These are phyloP conservation scores for Pachyrhizus erosus DNA, from an alignment of 306 rosid genomes.

Conservation along the genomic window DNA sequence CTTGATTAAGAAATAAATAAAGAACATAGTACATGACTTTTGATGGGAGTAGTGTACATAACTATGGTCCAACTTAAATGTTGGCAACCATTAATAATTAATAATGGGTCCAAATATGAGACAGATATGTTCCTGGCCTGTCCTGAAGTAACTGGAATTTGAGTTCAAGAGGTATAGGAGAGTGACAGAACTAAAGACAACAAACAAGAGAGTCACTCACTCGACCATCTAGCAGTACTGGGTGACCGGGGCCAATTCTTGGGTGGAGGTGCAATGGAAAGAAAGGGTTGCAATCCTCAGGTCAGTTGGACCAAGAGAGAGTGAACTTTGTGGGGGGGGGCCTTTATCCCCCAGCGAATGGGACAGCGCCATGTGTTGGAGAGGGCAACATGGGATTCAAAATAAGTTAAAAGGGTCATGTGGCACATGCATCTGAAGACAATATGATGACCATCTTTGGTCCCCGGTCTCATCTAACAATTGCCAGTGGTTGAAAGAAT, in stretches of 20 bases:
- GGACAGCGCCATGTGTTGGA: slow-evolving; percentile 59
- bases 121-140: slow-evolving; percentile 9
- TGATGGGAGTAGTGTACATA: slow-evolving; percentile 27
- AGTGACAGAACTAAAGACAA: slow-evolving; percentile 41
- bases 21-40: slow-evolving; percentile 13
- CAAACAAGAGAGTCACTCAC: slow-evolving; percentile 33
- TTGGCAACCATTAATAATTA: slow-evolving; percentile 23
- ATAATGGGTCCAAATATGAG: slow-evolving; percentile 2
- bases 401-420: slow-evolving; percentile 40
- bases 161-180: slow-evolving; percentile 36
- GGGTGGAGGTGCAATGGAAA: slow-evolving; percentile 42
- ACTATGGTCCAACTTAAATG: slow-evolving; percentile 45
- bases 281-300: slow-evolving; percentile 35
- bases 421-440: slow-evolving; percentile 49
- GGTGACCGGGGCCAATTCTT: slow-evolving; percentile 48
- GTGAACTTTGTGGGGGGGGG: slow-evolving; percentile 31
- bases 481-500: slow-evolving; percentile 44
- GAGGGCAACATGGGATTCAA: slow-evolving; percentile 48
- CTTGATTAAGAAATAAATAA: background rate
- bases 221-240: slow-evolving; percentile 39
- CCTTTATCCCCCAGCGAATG: slow-evolving; percentile 43
- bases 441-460: slow-evolving; percentile 52
- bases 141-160: slow-evolving; percentile 36
- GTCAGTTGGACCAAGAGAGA: slow-evolving; percentile 31
- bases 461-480: slow-evolving; percentile 50